Evolutionary conservation across 495 filamentous ascomycete species (phyloP), one percentile per base, ranked within the genome.

Genomic region (Ascobolus immersus): DNA sequence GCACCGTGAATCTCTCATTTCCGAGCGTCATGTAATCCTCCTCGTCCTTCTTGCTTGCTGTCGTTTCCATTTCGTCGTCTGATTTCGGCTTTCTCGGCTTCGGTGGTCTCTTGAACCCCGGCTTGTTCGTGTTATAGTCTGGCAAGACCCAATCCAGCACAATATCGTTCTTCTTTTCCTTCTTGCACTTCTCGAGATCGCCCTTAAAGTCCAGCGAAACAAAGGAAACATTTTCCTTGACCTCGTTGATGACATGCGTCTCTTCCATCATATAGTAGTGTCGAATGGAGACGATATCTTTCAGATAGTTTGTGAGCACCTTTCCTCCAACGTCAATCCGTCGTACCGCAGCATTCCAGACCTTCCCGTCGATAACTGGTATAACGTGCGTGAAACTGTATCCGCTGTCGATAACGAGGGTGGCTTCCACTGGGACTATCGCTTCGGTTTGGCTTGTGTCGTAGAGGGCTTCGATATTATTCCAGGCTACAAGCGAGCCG

Each of bases 191-290:
- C 38, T 93, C 82, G 34, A 94, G 65, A 42, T 99, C 81, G 2
- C 50, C 50, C 13, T 57, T 56, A 53, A 93, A 93, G 45, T 86
- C 64, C 4, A 67, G 60, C 17, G 71, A 79, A 21, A 92, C 67
- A 42, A 73, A 94, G 46, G 79, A 91, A 19, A 71, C 70, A 0
- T 71, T 61, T 54, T 99, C 89, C 45, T 94, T 99, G 51, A 93
- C 77, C 49, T 92, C 75, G 43, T 89, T 91, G 50, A 92, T 82
- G 13, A 94, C 65, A 46, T 86, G 69, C 11, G 72, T 69, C 43
- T 99, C 86, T 45, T 90, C 78, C 39, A 81, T 67, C 73, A 94
- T 80, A 50, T 91, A 82, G 51, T 80, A 90, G 41, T 91, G 77
- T 20, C 84, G 67, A 34, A 84, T 64, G 5, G 86, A 93, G 14